Evolutionary conservation across 2,329 filamentous ascomycete species (phyloP).

Genomic region (Alternaria sp.): DNA sequence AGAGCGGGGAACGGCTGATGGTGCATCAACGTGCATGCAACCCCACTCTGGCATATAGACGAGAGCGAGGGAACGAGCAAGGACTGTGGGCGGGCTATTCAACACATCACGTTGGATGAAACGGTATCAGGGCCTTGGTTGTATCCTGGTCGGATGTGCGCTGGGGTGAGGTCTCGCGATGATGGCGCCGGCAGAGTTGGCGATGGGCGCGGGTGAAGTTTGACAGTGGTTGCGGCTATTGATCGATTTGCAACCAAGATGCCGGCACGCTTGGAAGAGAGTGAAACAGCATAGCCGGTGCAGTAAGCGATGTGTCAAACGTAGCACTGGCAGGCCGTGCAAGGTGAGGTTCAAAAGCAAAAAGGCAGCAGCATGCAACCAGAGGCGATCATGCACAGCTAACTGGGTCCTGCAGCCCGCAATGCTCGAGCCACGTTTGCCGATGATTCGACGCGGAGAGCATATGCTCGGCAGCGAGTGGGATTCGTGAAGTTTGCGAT

Average conservation of each 20-base stretch:
- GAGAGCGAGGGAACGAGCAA: background rate
- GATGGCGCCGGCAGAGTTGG: conserved; percentile 7
- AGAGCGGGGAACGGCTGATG: conserved; percentile 23
- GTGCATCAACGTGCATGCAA: conserved; percentile 19
- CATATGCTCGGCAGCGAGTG: conserved; percentile 7
- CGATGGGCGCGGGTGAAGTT: conserved; percentile 10
- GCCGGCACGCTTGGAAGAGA: conserved; percentile 6
- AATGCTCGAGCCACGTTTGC: conserved; percentile 23
- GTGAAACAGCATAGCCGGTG: conserved; percentile 5
- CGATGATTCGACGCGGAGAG: conserved; percentile 30
- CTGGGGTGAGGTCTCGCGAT: conserved; percentile 9
- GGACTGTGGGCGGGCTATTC: conserved; percentile 4
- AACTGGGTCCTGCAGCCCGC: conserved; percentile 3
- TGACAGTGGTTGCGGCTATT: conserved; percentile 13
- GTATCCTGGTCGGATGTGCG: conserved; percentile 10
- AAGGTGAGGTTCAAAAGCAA: conserved; percentile 7
- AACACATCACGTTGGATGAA: conserved; percentile 14
- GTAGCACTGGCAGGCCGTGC: conserved; percentile 7
- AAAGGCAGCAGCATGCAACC: conserved; percentile 4
- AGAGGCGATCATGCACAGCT: conserved; percentile 23
- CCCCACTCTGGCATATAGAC: conserved; percentile 9
- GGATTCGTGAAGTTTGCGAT: conserved; percentile 23
- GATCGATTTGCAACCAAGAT: conserved; percentile 12
- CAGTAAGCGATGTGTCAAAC: conserved; percentile 8
- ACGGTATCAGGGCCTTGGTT: conserved; percentile 9